A percentile compares a stretch with the other conserved stretches of the same genome.
phyloP scores from a whole-genome alignment of 805 yeast genomes.

The Starmera dryadoides region DNA sequence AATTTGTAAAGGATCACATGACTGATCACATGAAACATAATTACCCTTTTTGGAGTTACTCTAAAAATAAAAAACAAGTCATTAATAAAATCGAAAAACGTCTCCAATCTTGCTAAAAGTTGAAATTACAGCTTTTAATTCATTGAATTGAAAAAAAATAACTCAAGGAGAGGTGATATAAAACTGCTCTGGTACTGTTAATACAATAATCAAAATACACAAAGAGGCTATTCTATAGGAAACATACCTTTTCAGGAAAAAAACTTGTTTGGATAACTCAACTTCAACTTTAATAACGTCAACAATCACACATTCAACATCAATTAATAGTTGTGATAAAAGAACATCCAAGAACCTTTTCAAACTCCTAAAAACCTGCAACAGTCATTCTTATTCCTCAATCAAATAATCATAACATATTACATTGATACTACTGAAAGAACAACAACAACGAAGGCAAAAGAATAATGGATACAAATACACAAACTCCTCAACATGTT shows the following conservation, averaged over 20 bases:
- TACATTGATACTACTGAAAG: too few relatives aligned
- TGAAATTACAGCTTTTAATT: too few relatives aligned
- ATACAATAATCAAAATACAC: too few relatives aligned
- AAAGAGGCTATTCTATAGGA: constrained; percentile 8
- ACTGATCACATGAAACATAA: background rate
- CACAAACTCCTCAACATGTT: background rate
- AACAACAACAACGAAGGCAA: background rate
- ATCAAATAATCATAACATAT: too few relatives aligned
- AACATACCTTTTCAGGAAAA: constrained; percentile 10
- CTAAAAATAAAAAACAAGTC: background rate
- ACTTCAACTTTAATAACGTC: background rate
- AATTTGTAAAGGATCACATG: background rate
- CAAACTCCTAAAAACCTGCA: background rate
- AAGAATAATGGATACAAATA: background rate
- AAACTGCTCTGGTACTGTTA: too few relatives aligned
- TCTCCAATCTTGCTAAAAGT: too few relatives aligned
- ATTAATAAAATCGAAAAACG: too few relatives aligned
- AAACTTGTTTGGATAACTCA: constrained; percentile 3
- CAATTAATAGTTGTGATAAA: too few relatives aligned
- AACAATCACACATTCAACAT: background rate
- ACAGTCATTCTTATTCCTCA: background rate
- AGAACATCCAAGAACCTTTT: background rate
- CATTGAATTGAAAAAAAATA: too few relatives aligned
- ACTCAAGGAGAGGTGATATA: too few relatives aligned
- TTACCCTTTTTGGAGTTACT: background rate